A percentile compares a stretch with the other conserved stretches of the same genome.
These are phyloP conservation scores for Solanum piurae DNA, from an alignment of 257 asterid species.

Conservation along the genomic window DNA sequence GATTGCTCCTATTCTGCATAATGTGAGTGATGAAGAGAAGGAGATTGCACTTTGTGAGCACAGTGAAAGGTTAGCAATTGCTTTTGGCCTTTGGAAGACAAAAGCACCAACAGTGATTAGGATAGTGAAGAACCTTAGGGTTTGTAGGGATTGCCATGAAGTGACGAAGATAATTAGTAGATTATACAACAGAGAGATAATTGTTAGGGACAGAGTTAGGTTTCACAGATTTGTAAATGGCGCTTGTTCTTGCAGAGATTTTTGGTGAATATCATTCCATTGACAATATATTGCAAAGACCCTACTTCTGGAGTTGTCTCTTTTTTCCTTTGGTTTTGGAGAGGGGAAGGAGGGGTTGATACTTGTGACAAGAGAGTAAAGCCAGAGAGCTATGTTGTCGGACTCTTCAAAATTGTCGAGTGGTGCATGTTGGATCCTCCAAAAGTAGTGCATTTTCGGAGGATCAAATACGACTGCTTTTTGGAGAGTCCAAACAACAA, in stretches of 20 bases:
- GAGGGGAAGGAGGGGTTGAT: background rate
- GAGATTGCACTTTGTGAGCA: conserved; percentile 55
- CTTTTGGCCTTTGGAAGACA: conserved; percentile 56
- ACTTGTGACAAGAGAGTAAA: background rate
- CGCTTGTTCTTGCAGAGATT: conserved; percentile 50
- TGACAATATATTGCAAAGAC: background rate
- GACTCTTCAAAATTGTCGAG: background rate
- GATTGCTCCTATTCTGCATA: conserved; percentile 37
- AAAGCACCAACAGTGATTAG: conserved; percentile 38
- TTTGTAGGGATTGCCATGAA: conserved; percentile 60
- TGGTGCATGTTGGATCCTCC: background rate
- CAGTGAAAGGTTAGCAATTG: conserved; percentile 60
- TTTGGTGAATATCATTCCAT: conserved; percentile 23
- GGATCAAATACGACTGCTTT: background rate
- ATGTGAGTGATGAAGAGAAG: conserved; percentile 43
- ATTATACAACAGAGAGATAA: conserved; percentile 48
- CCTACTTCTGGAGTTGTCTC: background rate
- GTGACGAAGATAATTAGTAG: conserved; percentile 50
- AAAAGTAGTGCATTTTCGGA: background rate
- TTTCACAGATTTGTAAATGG: conserved; percentile 53
- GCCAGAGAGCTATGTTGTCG: background rate
- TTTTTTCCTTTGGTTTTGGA: background rate
- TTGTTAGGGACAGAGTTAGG: conserved; percentile 53
- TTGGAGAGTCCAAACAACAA: background rate
- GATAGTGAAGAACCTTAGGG: conserved; percentile 49